A percentile compares a stretch with the other conserved stretches of the same genome.
Evolutionary conservation across 495 filamentous ascomycete genomes (phyloP).

Genomic region (Aspergillus biplanus): DNA sequence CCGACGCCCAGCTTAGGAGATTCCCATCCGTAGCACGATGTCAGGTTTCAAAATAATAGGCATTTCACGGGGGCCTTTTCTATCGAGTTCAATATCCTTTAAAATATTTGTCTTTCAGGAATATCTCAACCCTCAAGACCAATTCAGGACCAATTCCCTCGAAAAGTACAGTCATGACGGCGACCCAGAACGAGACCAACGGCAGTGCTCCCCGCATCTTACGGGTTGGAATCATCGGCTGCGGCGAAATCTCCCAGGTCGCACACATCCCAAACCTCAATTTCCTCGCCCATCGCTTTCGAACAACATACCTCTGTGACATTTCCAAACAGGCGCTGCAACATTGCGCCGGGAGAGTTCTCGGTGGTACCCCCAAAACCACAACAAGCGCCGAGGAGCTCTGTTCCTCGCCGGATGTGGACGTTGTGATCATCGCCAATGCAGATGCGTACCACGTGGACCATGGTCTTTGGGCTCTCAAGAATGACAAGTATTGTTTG

Average conservation of each 20-base stretch:
- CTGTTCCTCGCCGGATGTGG: constrained; percentile 39
- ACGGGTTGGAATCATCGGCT: background rate
- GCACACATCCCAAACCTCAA: background rate
- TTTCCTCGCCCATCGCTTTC: background rate
- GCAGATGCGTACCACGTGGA: constrained; percentile 44
- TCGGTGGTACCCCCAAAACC: constrained; percentile 28
- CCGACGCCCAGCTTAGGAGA: background rate
- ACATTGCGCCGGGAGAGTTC: background rate
- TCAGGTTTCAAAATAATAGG: background rate
- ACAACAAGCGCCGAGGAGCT: constrained; percentile 32
- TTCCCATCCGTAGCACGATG: background rate
- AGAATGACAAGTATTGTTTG: constrained; percentile 41
- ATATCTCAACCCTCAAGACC: too few relatives aligned
- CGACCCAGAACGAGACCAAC: background rate
- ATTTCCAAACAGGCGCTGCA: background rate
- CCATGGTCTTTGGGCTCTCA: constrained; percentile 40
- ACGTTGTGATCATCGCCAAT: constrained; percentile 44
- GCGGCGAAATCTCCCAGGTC: background rate
- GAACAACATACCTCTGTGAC: background rate
- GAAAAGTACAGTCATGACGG: background rate
- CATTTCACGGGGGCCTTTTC: background rate
- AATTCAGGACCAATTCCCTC: too few relatives aligned
- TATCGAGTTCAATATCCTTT: background rate
- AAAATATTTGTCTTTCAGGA: too few relatives aligned
- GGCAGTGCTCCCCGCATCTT: background rate